These are phyloP conservation scores for Suaeda aralocaspica DNA, from an alignment of 148 eudicot species.

Conservation along the genomic window DNA sequence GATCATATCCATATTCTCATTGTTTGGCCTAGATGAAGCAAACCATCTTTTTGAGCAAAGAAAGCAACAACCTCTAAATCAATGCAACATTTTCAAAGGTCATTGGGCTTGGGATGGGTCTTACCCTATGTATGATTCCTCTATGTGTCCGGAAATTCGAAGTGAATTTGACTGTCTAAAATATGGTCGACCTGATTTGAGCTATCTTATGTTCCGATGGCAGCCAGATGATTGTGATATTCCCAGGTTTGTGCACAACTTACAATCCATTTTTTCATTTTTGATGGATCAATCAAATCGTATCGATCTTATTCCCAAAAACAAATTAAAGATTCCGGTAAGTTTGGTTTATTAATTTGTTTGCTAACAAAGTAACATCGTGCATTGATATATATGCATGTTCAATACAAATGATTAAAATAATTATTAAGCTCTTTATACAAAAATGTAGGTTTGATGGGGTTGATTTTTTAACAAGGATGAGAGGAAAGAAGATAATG, in stretches of 20 bases:
- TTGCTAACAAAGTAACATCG: too few relatives aligned
- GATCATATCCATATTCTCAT: not conserved
- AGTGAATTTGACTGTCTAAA: conserved; percentile 29
- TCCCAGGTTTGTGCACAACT: conserved; percentile 35
- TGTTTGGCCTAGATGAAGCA: not conserved
- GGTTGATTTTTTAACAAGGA: conserved; percentile 27
- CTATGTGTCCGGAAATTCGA: conserved; percentile 27
- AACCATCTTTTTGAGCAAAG: conserved; percentile 12
- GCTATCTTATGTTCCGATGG: conserved; percentile 37
- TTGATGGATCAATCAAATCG: too few relatives aligned
- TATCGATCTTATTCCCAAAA: too few relatives aligned
- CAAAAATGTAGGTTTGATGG: conserved; percentile 40
- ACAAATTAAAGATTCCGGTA: too few relatives aligned
- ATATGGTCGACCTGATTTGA: conserved; percentile 31
- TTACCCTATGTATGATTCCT: conserved; percentile 31
- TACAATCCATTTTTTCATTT: too few relatives aligned
- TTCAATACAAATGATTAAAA: not conserved
- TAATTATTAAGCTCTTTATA: not conserved
- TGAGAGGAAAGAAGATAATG: conserved; percentile 48
- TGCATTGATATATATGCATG: not conserved
- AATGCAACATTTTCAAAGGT: conserved; percentile 26
- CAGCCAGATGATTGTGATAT: conserved; percentile 36
- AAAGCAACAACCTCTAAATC: not conserved
- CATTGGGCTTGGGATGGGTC: conserved; percentile 27
- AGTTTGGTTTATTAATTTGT: too few relatives aligned